Evolutionary conservation across 257 asterid genomes (phyloP).

Genomic region (Nicotiana attenuata): DNA sequence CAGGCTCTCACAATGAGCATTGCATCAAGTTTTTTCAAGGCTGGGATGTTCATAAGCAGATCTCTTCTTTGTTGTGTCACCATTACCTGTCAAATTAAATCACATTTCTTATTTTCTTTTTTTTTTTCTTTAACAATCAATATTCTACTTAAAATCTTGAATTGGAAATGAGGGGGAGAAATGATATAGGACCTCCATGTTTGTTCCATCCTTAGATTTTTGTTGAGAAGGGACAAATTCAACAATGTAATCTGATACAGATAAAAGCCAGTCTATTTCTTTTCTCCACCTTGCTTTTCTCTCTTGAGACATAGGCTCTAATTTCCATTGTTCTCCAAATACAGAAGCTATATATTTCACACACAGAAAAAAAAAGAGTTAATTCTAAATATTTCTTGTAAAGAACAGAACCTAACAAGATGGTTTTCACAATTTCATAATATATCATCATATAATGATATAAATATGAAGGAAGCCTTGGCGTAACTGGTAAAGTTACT

Average conservation of each 20-base stretch:
- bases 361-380: neutral
- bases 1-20: slow-evolving; percentile 61
- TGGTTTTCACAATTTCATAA: neutral
- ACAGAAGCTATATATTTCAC: slow-evolving; percentile 59
- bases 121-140: neutral
- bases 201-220: slow-evolving; percentile 58
- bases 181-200: slow-evolving; percentile 50
- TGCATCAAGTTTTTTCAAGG: slow-evolving; percentile 68
- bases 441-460: too few relatives aligned
- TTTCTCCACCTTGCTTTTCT: slow-evolving; percentile 73
- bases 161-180: neutral
- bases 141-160: neutral
- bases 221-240: slow-evolving; percentile 85
- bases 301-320: slow-evolving; percentile 75
- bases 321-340: slow-evolving; percentile 70
- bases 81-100: slow-evolving; percentile 52
- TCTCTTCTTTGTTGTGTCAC: slow-evolving; percentile 72
- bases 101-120: neutral
- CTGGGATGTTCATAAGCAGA: slow-evolving; percentile 61
- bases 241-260: slow-evolving; percentile 77
- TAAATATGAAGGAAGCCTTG: too few relatives aligned
- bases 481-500: too few relatives aligned
- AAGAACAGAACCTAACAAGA: neutral
- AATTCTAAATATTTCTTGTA: neutral
- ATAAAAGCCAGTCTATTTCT: slow-evolving; percentile 76